These are phyloP conservation scores for Laguncularia racemosa DNA, from an alignment of 345 rosid genomes.

Conservation along the genomic window DNA sequence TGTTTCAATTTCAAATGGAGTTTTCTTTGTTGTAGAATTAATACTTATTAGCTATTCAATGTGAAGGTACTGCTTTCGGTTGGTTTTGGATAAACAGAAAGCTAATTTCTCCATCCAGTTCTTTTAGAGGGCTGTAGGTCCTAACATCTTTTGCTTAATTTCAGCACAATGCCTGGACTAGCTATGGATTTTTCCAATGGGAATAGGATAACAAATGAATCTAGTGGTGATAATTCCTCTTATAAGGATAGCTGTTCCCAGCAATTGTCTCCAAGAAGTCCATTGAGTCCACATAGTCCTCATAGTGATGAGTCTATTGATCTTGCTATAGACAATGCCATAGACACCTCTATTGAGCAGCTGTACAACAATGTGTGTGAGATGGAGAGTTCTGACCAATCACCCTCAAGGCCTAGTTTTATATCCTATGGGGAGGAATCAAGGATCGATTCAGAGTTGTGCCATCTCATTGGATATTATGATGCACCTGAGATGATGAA, in stretches of 20 bases:
- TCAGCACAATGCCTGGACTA: constrained; percentile 6
- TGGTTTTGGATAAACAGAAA: background rate
- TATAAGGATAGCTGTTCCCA: background rate
- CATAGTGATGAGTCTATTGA: constrained; percentile 3
- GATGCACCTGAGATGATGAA: constrained; percentile 37
- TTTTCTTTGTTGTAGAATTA: too few relatives aligned
- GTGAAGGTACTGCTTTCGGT: background rate
- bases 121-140: background rate
- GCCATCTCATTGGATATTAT: constrained; percentile 63
- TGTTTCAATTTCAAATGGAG: too few relatives aligned
- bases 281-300: constrained; percentile 4
- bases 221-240: background rate
- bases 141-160: background rate
- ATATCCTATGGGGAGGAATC: constrained; percentile 72
- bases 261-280: constrained; percentile 5
- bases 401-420: constrained; percentile 47
- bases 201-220: background rate
- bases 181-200: constrained; percentile 1
- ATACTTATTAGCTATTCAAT: too few relatives aligned
- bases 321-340: constrained; percentile 30
- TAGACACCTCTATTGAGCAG: constrained; percentile 62
- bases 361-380: constrained; percentile 67
- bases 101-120: background rate
- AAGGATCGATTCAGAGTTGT: constrained; percentile 69
- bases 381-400: constrained; percentile 78